Percentiles rank a stretch among this genome's conserved stretches.
These are phyloP conservation scores for Vigna radiata DNA, from an alignment of 306 rosid genomes.

Conservation along the genomic window DNA sequence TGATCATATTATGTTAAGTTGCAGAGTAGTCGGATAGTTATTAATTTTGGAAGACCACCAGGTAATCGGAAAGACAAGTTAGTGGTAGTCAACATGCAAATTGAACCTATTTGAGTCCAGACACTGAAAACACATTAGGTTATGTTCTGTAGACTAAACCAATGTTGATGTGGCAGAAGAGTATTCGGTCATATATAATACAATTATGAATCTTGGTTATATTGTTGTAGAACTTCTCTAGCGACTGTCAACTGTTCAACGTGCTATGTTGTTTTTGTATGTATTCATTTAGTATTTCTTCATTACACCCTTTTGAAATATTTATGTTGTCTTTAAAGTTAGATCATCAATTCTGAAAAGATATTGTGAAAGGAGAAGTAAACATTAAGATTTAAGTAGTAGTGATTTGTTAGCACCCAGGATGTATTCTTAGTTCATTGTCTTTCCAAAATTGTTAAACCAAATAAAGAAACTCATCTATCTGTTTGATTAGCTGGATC, in stretches of 20 bases:
- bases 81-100: no score
- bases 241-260: background rate
- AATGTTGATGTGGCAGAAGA: no score
- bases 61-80: no score
- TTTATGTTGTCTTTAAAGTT: background rate
- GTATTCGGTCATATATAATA: no score
- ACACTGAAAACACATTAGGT: no score
- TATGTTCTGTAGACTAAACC: no score
- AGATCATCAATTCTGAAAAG: background rate
- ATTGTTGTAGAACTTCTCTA: constrained; percentile 15
- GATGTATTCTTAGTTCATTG: background rate
- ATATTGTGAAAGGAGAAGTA: background rate
- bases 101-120: no score
- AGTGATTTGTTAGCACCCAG: constrained; percentile 5
- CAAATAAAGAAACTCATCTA: background rate
- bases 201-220: constrained; percentile 2
- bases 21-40: no score
- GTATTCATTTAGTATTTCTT: background rate
- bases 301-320: background rate
- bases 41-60: no score
- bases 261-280: background rate
- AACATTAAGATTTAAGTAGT: background rate
- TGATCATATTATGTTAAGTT: no score
- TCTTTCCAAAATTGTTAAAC: constrained; percentile 3
- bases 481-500: no score